Evolutionary conservation across 306 rosid species (phyloP).

Genomic region (Dalbergia cochinchinensis): DNA sequence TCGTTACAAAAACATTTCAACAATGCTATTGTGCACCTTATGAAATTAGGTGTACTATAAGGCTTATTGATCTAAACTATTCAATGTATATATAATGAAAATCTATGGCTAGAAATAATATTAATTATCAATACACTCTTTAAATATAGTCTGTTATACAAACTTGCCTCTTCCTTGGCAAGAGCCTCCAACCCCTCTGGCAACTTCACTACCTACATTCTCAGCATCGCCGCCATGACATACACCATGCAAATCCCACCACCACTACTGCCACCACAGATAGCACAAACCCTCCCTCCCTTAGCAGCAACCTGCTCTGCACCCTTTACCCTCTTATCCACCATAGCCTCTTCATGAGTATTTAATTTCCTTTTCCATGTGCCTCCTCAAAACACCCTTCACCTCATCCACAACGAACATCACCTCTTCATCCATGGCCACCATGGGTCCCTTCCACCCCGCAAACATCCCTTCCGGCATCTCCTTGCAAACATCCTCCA

Average conservation of each 20-base stretch:
- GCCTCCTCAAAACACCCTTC: too few species aligned
- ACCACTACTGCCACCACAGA: constrained; percentile 40
- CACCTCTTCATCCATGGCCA: constrained; percentile 78
- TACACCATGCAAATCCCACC: background rate
- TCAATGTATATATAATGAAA: too few species aligned
- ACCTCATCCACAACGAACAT: constrained; percentile 70
- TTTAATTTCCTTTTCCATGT: constrained; percentile 41
- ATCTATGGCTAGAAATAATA: too few species aligned
- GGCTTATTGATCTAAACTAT: too few species aligned
- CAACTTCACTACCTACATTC: constrained; percentile 51
- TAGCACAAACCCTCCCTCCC: constrained; percentile 65
- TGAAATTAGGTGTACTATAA: too few species aligned
- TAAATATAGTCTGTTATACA: too few species aligned
- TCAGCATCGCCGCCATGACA: constrained; percentile 43
- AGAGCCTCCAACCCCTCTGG: constrained; percentile 46
- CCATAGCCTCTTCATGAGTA: constrained; percentile 57
- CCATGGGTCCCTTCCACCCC: constrained; percentile 94
- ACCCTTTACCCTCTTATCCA: constrained; percentile 55
- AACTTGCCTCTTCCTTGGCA: too few species aligned
- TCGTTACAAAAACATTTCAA: too few species aligned
- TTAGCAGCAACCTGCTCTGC: constrained; percentile 71
- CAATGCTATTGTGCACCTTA: too few species aligned
- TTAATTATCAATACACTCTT: too few species aligned
- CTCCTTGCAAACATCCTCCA: constrained; percentile 63
- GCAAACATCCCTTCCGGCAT: constrained; percentile 87